Base-by-base conservation (phyloP, 768 basidiomycete species). In the Daedaleopsis sinensis region DNA sequence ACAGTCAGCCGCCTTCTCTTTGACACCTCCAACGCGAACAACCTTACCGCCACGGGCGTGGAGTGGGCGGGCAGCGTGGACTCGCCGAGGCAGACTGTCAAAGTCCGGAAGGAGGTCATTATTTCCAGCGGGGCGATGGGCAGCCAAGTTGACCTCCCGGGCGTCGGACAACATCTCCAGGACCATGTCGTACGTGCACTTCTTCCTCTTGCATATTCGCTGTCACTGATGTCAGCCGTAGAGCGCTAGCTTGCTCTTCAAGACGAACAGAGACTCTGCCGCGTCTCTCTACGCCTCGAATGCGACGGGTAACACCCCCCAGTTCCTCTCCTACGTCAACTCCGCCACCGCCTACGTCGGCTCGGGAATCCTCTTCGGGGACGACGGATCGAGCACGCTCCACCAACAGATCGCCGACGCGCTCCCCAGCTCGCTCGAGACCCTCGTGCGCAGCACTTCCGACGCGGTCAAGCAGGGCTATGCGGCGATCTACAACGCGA, bases 321-420 rank as follows among this genome's bases (percentile, higher is more conserved):
- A 59, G 55, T 84, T 83, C 71, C 66, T 79, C 16, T 87, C 85
- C 3, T 84, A 82, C 70, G 77, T 88, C 69, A 89, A 88, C 76
- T 80, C 84, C 37, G 87, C 86, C 5, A 84, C 83, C 42, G 83
- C 82, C 8, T 89, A 86, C 68, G 77, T 80, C 65, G 86, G 86
- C 72, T 73, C 79, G 61, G 79, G 80, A 39, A 72, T 71, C 37
- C 77, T 84, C 36, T 75, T 85, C 61, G 78, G 73, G 12, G 73
- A 72, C 32, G 70, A 62, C n/a, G 76, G 76, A 13, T 39, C 69
- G 6, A 67, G 69, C 27, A 32, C 27, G 12, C 74, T 80, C 65
- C 67, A 75, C 57, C 69, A 70, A 24, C 68, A 73, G 35, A 71
- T 80, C 49, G 60, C 70, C 52, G 67, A 61, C 47, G 71, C 74